Evolutionary conservation across 2,329 filamentous ascomycete species (phyloP), one percentile per base, ranked within the genome.

Genomic region (Sporothrix humicola): DNA sequence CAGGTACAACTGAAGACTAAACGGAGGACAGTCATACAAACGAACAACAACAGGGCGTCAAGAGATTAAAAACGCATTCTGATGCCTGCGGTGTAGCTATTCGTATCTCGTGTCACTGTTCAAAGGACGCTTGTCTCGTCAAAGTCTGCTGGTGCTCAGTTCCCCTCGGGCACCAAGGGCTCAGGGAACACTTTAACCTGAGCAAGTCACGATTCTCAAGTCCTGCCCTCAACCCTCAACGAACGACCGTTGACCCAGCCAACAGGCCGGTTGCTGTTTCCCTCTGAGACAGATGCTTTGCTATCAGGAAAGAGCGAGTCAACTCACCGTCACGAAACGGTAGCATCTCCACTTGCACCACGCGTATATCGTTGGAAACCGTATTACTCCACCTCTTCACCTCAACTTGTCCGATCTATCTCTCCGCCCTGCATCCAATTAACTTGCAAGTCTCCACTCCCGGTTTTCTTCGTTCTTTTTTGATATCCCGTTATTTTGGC

Each of bases 401-500:
- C 59, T 63, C 59, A 44, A 58, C 56, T 31, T 37, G 31, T 63
- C 59, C 59, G 59, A 63, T 63, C 59, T 44, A 44, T 5, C 58
- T 68, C 37, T 61, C 69, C 56, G 23, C 15, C 23, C 42, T 63
- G 69, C 54, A 63, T 50, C 44, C 69, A 71, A 63, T 63, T 37
- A 71, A 71, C 44, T 42, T 2, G 20, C 68, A 37, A 48, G 54
- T n/a, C 46, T 13, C 68, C 68, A 58, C 68, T 70, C 52, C 68
- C 37, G 54, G 70, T 15, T 52, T 52, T 17, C 48, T 7, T 15
- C 7, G 0, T 54, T 20, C n/a, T 54, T 37, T 5, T 37, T 7
- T 37, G 31, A 37, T 37, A 7, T 37, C 5, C 31, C 31, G 31
- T 23, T 23, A 54, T n/a, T 23, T 52, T 17, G n/a, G 15, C 15